These are phyloP conservation scores for Discostella pseudostelligera DNA, from an alignment of 108 stramenopile species.

Conservation along the genomic window DNA sequence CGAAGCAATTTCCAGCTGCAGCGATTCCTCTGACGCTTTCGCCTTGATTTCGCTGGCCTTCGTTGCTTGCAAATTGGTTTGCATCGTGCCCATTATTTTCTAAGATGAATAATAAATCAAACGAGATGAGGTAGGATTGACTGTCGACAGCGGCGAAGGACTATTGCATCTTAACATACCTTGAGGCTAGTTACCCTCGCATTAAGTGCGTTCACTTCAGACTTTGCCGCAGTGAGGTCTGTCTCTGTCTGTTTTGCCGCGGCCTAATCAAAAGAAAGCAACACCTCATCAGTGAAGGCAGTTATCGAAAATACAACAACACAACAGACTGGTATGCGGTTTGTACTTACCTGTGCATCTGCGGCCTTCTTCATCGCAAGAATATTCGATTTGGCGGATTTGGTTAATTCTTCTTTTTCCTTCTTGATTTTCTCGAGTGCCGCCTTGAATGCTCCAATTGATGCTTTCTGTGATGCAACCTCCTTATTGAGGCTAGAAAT, in stretches of 20 bases:
- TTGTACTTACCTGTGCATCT: constrained; percentile 25
- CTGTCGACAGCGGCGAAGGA: background rate
- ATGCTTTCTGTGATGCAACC: constrained; percentile 44
- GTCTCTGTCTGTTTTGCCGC: constrained; percentile 35
- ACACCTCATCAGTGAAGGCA: background rate
- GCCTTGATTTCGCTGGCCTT: constrained; percentile 31
- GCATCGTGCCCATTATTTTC: constrained; percentile 29
- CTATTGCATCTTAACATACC: constrained; percentile 1
- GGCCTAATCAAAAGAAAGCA: background rate
- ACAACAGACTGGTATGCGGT: too few relatives aligned
- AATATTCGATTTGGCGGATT: constrained; percentile 21
- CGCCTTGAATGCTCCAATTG: constrained; percentile 51
- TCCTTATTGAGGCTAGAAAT: constrained; percentile 69
- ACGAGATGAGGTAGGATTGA: background rate
- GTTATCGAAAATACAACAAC: background rate
- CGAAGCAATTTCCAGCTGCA: constrained; percentile 31
- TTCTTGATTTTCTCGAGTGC: constrained; percentile 54
- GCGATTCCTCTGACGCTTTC: constrained; percentile 18
- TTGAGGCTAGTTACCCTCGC: constrained; percentile 1
- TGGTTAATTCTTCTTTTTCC: constrained; percentile 39
- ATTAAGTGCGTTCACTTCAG: constrained; percentile 20
- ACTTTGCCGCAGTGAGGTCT: constrained; percentile 12
- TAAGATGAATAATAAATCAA: constrained; percentile 14
- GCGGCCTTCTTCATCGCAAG: constrained; percentile 23
- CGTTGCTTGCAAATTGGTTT: constrained; percentile 17